A percentile compares a stretch with the other conserved stretches of the same genome.
phyloP scores from a whole-genome alignment of 257 asterid species.

The Solanum medicagineum region DNA sequence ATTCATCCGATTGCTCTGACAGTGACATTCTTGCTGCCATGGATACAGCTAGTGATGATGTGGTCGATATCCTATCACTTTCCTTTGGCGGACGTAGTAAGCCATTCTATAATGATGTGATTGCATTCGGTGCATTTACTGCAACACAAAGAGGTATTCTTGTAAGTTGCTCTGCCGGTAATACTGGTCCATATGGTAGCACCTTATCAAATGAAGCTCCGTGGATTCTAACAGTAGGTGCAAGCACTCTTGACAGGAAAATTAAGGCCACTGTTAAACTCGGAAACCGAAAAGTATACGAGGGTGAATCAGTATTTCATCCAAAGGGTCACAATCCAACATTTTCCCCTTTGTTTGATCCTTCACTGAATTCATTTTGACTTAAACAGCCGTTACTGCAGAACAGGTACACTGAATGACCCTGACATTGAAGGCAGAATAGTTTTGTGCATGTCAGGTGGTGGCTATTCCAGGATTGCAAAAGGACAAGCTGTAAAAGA shows the following conservation, averaged over 20 bases:
- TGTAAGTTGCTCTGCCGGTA: constrained; percentile 27
- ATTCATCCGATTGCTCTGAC: constrained; percentile 6
- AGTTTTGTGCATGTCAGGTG: constrained; percentile 22
- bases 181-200: constrained; percentile 6
- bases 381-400: constrained; percentile 3
- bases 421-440: constrained; percentile 21
- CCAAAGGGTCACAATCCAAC: constrained; percentile 9
- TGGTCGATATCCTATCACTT: constrained; percentile 20
- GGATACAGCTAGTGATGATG: constrained; percentile 38
- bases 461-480: background rate
- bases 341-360: constrained; percentile 19
- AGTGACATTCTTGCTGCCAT: constrained; percentile 26
- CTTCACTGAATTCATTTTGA: constrained; percentile 2
- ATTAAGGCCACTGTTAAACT: constrained; percentile 17
- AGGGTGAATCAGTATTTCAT: constrained; percentile 27
- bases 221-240: constrained; percentile 42
- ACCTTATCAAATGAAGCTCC: constrained; percentile 20
- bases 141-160: constrained; percentile 37
- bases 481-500: constrained; percentile 25
- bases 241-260: constrained; percentile 27
- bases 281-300: constrained; percentile 7
- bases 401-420: background rate
- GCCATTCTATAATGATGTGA: background rate
- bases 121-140: constrained; percentile 22
- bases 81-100: constrained; percentile 6